Conservation (phyloP, 1,139 yeast genomes). For the Eremothecium sinecaudum region DNA sequence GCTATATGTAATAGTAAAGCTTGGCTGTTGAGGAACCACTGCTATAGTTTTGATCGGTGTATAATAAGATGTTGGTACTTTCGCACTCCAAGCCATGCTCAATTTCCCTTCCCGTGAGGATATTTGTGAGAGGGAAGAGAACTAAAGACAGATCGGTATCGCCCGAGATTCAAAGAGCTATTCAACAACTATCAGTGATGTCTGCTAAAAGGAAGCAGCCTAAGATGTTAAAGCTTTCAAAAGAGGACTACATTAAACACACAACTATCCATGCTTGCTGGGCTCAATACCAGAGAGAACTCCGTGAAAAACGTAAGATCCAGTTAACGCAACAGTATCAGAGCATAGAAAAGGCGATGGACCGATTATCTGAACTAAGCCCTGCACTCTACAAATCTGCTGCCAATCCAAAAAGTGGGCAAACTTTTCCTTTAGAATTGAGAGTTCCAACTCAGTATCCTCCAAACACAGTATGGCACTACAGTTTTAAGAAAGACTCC, state of each 20-base stretch:
- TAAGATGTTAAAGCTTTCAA: conserved; percentile 58
- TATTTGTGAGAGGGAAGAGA: conserved; percentile 37
- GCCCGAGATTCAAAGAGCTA: conserved; percentile 55
- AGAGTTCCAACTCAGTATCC: conserved; percentile 89
- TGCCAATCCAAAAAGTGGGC: conserved; percentile 29
- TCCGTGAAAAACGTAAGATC: conserved; percentile 36
- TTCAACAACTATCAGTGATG: conserved; percentile 72
- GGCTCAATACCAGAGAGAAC: conserved; percentile 50
- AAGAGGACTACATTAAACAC: conserved; percentile 81
- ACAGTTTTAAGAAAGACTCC: conserved; percentile 47
- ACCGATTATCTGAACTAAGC: conserved; percentile 44
- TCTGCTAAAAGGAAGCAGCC: conserved; percentile 88
- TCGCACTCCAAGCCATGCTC: too few relatives aligned
- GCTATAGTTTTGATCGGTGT: too few relatives aligned
- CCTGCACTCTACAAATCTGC: conserved; percentile 33
- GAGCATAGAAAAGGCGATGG: conserved; percentile 64
- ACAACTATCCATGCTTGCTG: conserved; percentile 79
- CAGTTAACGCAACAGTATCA: conserved; percentile 55
- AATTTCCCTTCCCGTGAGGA: conserved; percentile 9
- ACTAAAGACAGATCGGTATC: conserved; percentile 37
- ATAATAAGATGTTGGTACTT: too few relatives aligned
- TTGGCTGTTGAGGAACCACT: too few relatives aligned
- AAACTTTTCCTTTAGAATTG: conserved; percentile 64
- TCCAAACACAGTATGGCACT: conserved; percentile 75
- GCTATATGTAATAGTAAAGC: too few relatives aligned